Evolutionary conservation across 495 filamentous ascomycete genomes (phyloP), one percentile per base, ranked within the genome.

Genomic region (Diplogelasinospora grovesii): DNA sequence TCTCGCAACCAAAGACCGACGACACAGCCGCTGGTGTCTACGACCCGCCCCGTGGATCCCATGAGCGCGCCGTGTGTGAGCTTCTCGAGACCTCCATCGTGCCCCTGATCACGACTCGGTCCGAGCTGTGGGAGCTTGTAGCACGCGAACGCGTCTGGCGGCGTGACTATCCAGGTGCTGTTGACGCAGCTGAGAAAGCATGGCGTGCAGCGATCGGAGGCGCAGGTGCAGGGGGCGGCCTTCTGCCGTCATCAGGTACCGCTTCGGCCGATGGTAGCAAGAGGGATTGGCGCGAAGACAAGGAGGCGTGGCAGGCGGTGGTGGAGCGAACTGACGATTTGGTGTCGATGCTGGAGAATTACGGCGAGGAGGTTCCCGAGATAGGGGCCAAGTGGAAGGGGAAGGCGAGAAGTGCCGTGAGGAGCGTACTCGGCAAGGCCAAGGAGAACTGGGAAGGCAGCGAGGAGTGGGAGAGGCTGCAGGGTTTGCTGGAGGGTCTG

Each of bases 161-260:
- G 11, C 57, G 74, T 6, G 78, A 77, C 20, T 87, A 82, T 3
- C 61, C 61, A 0, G 78, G 79, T 18, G 84, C 89, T 3, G 64
- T 98, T 1, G 83, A 83, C 18, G 85, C 84, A 0, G 76, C 89
- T 2, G 92, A 97, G 68, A 88, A 85, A 56, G 86, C 85, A 2
- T 97, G 89, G 88, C 74, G 92, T 0, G 78, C 82, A 2, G 70
- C 75, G 1, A 57, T 77, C 22, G 74, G 71, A 30, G 60, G 61
- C 1, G 58, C 52, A 8, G 55, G 56, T 4, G 54, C 46, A n/a
- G 41, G 44, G 5, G 50, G 46, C 1, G 29, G 51, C 13, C 2
- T 36, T 8, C 22, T 31, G 11, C 20, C 50, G 4, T 20, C 57
- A 0, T 51, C 49, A 0, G 37, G 56, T 1, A 54, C 42, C 0